These are phyloP conservation scores for Vigna reflexopilosa DNA, from an alignment of 306 rosid species.

Conservation along the genomic window DNA sequence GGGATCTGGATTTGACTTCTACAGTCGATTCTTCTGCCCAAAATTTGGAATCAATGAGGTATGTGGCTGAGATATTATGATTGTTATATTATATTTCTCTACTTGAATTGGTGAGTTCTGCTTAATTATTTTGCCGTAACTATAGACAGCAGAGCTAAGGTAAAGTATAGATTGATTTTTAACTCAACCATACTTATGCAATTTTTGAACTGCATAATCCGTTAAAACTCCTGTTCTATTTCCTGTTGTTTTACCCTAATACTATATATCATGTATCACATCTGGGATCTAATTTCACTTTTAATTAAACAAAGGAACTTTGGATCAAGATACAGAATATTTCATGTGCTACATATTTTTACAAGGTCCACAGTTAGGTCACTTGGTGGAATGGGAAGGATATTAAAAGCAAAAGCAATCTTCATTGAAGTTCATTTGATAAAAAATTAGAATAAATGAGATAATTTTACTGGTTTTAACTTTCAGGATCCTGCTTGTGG, in stretches of 20 bases:
- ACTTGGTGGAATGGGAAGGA: background rate
- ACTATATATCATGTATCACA: background rate
- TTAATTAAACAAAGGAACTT: background rate
- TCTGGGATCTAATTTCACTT: background rate
- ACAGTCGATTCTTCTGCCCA: slow-evolving; percentile 69
- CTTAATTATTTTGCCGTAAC: background rate
- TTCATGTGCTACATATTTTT: background rate
- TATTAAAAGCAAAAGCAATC: background rate
- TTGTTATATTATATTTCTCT: background rate
- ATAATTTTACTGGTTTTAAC: background rate
- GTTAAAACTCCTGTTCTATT: background rate
- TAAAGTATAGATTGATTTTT: background rate
- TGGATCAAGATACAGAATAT: background rate
- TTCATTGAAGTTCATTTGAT: background rate
- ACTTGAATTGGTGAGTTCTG: background rate
- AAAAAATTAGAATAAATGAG: background rate
- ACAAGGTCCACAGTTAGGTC: background rate
- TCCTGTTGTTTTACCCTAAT: background rate
- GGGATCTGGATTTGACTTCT: slow-evolving; percentile 66
- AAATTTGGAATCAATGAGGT: slow-evolving; percentile 75
- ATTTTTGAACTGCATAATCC: background rate
- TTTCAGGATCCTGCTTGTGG: background rate
- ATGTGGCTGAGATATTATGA: slow-evolving; percentile 5
- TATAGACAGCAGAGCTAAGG: background rate
- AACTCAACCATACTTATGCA: background rate